Base-by-base conservation (phyloP, 2,329 filamentous ascomycete genomes). In the Tolypocladium tropicale region DNA sequence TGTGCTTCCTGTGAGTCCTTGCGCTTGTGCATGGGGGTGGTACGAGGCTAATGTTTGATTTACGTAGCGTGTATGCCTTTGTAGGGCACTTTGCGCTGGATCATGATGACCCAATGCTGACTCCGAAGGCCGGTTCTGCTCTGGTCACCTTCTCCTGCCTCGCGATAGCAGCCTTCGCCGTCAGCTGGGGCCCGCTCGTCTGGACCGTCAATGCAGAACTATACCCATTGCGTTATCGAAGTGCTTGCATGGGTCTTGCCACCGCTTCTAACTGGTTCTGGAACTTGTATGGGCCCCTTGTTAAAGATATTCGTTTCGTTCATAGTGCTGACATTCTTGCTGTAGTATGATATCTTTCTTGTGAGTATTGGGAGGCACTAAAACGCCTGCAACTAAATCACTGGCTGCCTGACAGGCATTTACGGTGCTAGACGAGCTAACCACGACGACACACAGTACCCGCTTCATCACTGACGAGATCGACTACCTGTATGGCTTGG, bases 381-480 rank as follows among this genome's bases (percentile, higher is more conserved):
- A n/a, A n/a, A n/a, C n/a, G n/a, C n/a, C n/a, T n/a, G n/a, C n/a
- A n/a, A n/a, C n/a, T n/a, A n/a, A n/a, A n/a, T n/a, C n/a, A n/a
- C n/a, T n/a, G n/a, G n/a, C n/a, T n/a, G n/a, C n/a, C n/a, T n/a
- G n/a, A n/a, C n/a, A n/a, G n/a, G n/a, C n/a, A n/a, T n/a, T n/a
- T n/a, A n/a, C n/a, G n/a, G n/a, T n/a, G n/a, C n/a, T n/a, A 18
- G 43, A 6, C 3, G 14, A 28, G 33, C 53, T 36, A 25, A 49
- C 39, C 18, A 66, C 72, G 61, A 70, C 56, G 21, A 10, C n/a
- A 6, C 9, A 12, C 25, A 70, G 68, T 73, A 89, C 86, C 3
- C 85, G 86, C 6, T 90, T 88, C 73, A 89, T 90, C 65, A 84
- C 80, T n/a, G 77, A 80, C 33, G 74, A 78, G 21, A 89, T 90